phyloP scores from a whole-genome alignment of 495 filamentous ascomycete genomes.

The Aspergillus avenaceus region DNA sequence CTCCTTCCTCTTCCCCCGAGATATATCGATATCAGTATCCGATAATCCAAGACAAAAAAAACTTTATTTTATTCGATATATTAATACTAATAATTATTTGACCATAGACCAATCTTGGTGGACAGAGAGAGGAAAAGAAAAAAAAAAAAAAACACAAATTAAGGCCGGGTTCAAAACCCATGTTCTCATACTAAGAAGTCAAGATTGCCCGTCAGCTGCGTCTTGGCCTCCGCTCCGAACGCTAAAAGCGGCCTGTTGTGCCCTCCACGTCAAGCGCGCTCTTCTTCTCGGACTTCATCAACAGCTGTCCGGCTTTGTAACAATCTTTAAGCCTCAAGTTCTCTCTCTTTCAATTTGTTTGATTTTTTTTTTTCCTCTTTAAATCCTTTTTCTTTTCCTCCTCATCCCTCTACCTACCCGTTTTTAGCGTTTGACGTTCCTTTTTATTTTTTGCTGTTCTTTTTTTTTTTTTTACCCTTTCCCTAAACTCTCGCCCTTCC shows the following conservation, averaged over 20 bases:
- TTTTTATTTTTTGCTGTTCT: neutral
- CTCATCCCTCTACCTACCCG: too few relatives aligned
- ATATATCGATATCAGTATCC: too few relatives aligned
- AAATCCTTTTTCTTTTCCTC: neutral
- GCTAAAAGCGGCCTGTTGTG: conserved; percentile 41
- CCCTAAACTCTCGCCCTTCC: conserved; percentile 8
- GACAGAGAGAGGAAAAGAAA: too few relatives aligned
- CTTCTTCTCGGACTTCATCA: conserved; percentile 16
- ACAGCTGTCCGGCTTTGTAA: conserved; percentile 4
- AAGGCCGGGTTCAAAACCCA: conserved; percentile 28
- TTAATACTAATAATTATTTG: conserved; percentile 13
- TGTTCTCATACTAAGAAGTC: conserved; percentile 28
- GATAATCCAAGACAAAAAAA: too few relatives aligned
- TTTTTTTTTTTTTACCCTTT: neutral
- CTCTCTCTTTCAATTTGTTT: conserved; percentile 1
- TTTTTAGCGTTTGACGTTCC: neutral
- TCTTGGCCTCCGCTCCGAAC: conserved; percentile 41
- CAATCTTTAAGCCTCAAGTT: conserved; percentile 1
- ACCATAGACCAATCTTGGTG: conserved; percentile 22
- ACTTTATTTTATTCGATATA: too few relatives aligned
- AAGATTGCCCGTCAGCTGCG: conserved; percentile 26
- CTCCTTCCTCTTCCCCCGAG: conserved; percentile 8
- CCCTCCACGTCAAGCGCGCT: conserved; percentile 35
- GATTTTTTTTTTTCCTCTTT: neutral
- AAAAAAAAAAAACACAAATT: too few relatives aligned